These are phyloP conservation scores for Cladosporium sp. DNA, from an alignment of 2,329 filamentous ascomycete genomes.

Conservation along the genomic window DNA sequence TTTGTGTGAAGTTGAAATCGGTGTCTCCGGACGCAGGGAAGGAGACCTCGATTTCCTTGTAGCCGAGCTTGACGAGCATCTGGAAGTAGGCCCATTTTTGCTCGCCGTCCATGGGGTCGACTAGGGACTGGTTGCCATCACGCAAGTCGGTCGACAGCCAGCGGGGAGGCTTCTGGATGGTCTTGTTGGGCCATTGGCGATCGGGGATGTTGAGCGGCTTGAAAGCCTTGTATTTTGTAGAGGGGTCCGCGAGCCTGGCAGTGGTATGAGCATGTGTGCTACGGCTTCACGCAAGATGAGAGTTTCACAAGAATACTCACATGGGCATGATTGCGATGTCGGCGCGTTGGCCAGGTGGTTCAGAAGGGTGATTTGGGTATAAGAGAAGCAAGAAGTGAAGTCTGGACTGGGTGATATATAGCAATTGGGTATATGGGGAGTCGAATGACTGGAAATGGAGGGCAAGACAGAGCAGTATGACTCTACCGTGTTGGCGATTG, in stretches of 20 bases:
- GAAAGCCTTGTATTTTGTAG: conserved; percentile 74
- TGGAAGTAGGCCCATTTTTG: conserved; percentile 96
- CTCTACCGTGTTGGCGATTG: conserved; percentile 19
- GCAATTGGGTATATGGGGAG: not conserved
- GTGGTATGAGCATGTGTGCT: conserved; percentile 11
- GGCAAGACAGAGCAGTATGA: conserved; percentile 22
- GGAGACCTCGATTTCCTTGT: conserved; percentile 97
- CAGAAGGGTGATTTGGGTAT: not conserved
- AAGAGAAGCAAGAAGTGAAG: not conserved
- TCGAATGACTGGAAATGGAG: conserved; percentile 17
- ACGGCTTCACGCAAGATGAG: not conserved
- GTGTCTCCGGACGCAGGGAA: conserved; percentile 94
- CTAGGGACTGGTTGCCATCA: conserved; percentile 92
- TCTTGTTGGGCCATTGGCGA: conserved; percentile 81
- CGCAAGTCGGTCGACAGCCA: conserved; percentile 89
- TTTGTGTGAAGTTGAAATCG: conserved; percentile 92
- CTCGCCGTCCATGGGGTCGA: conserved; percentile 93
- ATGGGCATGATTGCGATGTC: conserved; percentile 25
- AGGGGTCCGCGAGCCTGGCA: conserved; percentile 68
- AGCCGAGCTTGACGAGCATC: conserved; percentile 88
- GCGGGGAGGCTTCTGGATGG: conserved; percentile 78
- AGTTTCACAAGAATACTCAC: conserved; percentile 16
- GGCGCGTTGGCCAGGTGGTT: conserved; percentile 3
- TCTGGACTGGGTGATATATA: not conserved
- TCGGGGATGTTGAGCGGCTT: conserved; percentile 66